Conservation (phyloP, 2,329 filamentous ascomycete genomes). For the Fusarium nelsonii region DNA sequence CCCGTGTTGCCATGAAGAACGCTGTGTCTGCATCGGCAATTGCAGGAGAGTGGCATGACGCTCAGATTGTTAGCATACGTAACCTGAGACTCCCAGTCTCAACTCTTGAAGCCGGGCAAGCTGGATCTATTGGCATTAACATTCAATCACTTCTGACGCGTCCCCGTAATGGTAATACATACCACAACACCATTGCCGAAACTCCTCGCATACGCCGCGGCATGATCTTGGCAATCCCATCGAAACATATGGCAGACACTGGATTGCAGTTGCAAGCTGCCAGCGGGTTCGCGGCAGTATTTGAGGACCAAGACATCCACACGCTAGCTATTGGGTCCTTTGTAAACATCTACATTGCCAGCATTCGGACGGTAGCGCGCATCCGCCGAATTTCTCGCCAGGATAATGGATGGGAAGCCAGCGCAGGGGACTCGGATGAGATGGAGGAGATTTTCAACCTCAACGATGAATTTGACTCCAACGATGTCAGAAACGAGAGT, state of each 20-base stretch:
- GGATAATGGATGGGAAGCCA: conserved; percentile 43
- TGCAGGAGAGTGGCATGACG: conserved; percentile 81
- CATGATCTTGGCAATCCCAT: conserved; percentile 80
- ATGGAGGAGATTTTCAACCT: conserved; percentile 70
- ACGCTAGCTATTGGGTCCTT: conserved; percentile 74
- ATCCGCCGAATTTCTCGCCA: conserved; percentile 68
- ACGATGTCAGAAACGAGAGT: conserved; percentile 43
- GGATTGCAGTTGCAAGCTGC: conserved; percentile 72
- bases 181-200: conserved; percentile 28
- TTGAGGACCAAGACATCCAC: conserved; percentile 72
- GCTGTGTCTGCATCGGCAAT: conserved; percentile 64
- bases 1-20: conserved; percentile 65
- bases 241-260: conserved; percentile 68
- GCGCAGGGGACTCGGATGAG: conserved; percentile 54
- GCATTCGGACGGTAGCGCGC: conserved; percentile 83
- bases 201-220: conserved; percentile 74
- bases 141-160: conserved; percentile 57
- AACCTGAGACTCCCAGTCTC: conserved; percentile 88
- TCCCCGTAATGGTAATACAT: conserved; percentile 15
- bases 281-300: conserved; percentile 77
- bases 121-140: conserved; percentile 87
- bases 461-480: conserved; percentile 60
- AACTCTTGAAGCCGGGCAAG: conserved; percentile 81
- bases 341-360: conserved; percentile 88
- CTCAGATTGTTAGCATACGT: conserved; percentile 85